Conservation (phyloP, 2,329 filamentous ascomycete species). For the Bertia moriformis region DNA sequence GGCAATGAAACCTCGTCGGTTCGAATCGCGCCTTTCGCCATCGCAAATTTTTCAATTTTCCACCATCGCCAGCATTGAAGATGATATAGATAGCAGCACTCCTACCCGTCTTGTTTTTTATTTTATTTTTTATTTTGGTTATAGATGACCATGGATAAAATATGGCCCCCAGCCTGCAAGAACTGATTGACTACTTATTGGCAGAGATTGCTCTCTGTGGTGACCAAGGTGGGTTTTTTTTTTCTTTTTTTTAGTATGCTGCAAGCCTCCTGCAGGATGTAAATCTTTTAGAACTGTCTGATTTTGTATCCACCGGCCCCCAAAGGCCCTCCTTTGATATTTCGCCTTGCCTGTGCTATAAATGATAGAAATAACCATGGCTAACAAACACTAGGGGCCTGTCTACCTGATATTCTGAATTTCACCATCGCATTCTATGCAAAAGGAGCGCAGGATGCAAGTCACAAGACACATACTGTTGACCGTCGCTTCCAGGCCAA, state of each 20-base stretch:
- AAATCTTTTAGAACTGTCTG: no score
- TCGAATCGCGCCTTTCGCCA: conserved; percentile 3
- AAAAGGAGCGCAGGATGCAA: conserved; percentile 7
- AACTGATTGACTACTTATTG: conserved; percentile 40
- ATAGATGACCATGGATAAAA: conserved; percentile 3
- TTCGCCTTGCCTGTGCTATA: no score
- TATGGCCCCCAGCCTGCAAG: conserved; percentile 35
- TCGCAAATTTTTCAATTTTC: neutral
- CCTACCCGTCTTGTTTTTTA: no score
- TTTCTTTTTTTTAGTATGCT: no score
- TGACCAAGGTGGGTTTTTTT: conserved; percentile 31
- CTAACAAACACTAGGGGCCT: conserved; percentile 13
- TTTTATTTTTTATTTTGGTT: no score
- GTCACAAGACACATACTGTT: conserved; percentile 12
- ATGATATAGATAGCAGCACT: no score
- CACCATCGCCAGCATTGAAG: neutral
- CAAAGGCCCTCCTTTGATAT: no score
- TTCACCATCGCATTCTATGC: conserved; percentile 19
- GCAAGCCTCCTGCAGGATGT: no score
- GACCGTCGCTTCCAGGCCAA: conserved; percentile 34
- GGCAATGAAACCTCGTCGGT: no score
- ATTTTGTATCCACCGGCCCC: no score
- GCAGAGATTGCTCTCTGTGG: conserved; percentile 43
- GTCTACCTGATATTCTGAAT: conserved; percentile 15
- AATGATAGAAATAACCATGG: no score